phyloP scores from a whole-genome alignment of 2,329 filamentous ascomycete species.

The Verticillium albo-atrum region DNA sequence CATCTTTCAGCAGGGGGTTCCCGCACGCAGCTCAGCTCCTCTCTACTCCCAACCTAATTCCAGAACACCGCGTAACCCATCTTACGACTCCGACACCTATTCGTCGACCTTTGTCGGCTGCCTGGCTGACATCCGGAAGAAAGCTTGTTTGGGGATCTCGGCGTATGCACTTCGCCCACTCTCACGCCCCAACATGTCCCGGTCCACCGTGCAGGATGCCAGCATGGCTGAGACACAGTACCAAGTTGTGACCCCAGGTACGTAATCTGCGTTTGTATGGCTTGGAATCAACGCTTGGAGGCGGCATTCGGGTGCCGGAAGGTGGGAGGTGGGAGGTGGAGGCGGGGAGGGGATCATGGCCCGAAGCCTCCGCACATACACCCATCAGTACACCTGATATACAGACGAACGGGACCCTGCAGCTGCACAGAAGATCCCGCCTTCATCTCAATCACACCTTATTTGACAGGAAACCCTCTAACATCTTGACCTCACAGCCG shows the following conservation, averaged over 20 bases:
- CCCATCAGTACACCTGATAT: not conserved
- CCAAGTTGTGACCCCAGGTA: conserved; percentile 11
- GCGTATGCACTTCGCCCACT: not conserved
- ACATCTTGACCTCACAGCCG: conserved; percentile 2
- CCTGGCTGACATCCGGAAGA: not conserved
- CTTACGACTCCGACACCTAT: not conserved
- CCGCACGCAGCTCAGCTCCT: not conserved
- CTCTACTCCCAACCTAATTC: not conserved
- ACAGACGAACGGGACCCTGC: not conserved
- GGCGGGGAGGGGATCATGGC: not conserved
- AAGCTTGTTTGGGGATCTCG: not conserved
- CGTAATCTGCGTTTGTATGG: conserved; percentile 3
- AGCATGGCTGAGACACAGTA: conserved; percentile 1
- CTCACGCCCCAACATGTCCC: not conserved
- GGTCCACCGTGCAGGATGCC: not conserved
- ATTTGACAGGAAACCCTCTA: not conserved
- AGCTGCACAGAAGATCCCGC: not conserved
- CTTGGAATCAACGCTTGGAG: not conserved
- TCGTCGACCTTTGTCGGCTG: not conserved
- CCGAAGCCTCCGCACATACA: not conserved
- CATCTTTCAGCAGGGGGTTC: not conserved
- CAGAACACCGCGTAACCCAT: not conserved
- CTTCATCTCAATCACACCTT: not conserved
- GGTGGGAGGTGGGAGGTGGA: not conserved
- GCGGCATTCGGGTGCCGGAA: not conserved